phyloP scores from a whole-genome alignment of 257 asterid genomes.

The Coffea canephora region DNA sequence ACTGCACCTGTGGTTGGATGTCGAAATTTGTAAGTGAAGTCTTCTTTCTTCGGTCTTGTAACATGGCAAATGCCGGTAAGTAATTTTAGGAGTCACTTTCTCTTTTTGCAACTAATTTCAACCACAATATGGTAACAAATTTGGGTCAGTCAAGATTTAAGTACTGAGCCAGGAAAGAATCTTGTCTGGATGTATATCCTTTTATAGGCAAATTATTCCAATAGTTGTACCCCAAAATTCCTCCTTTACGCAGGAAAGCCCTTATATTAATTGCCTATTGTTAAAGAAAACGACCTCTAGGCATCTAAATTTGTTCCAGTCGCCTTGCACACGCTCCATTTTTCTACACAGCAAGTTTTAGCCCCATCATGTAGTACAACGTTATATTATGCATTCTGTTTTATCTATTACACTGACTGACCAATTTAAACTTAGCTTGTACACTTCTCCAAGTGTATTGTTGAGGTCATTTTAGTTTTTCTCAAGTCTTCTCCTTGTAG shows the following conservation, averaged over 20 bases:
- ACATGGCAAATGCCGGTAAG: background rate
- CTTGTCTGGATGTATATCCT: no score
- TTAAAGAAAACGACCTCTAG: background rate
- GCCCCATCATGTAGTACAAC: background rate
- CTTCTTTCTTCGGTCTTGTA: background rate
- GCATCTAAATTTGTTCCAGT: background rate
- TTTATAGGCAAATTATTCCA: background rate
- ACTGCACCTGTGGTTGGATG: background rate
- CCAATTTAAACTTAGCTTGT: no score
- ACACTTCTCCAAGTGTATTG: background rate
- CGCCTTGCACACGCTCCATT: background rate
- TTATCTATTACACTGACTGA: background rate
- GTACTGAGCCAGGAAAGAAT: no score
- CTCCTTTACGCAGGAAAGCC: background rate
- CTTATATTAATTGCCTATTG: background rate
- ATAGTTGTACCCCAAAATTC: background rate
- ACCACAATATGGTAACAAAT: background rate
- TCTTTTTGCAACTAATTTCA: background rate
- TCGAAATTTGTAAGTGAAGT: background rate
- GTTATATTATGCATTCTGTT: background rate
- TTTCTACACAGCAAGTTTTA: background rate
- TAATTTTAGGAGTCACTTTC: background rate
- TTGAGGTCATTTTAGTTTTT: background rate
- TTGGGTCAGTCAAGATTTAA: background rate
- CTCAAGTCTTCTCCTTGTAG: background rate